Evolutionary conservation across 1,284 basidiomycete genomes (phyloP).

Genomic region (Trametes polyzona): DNA sequence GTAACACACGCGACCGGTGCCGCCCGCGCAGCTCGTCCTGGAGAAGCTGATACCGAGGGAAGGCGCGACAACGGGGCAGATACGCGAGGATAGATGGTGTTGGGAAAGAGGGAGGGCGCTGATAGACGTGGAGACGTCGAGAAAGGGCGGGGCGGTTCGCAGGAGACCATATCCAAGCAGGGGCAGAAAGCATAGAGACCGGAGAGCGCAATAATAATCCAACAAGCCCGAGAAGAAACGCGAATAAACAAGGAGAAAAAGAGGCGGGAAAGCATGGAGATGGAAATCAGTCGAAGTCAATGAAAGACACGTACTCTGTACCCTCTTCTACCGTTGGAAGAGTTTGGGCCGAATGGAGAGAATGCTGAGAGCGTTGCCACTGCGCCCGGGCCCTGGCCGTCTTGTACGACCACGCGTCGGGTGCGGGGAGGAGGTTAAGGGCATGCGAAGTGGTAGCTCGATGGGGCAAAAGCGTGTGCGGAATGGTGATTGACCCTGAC

Average conservation of each 20-base stretch:
- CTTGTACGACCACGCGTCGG: slow-evolving; percentile 19
- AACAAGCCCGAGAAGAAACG: not conserved
- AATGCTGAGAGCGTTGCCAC: slow-evolving; percentile 1
- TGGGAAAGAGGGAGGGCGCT: not conserved
- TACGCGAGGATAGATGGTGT: not conserved
- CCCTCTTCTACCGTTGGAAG: slow-evolving; percentile 36
- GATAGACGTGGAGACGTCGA: slow-evolving; percentile 19
- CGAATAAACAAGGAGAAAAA: not conserved
- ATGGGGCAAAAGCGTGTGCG: slow-evolving; percentile 37
- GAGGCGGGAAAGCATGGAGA: not conserved
- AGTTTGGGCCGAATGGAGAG: slow-evolving; percentile 19
- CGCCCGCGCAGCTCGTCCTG: not conserved
- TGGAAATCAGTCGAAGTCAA: slow-evolving; percentile 26
- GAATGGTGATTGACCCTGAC: not conserved
- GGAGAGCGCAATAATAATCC: not conserved
- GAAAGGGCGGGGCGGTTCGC: not conserved
- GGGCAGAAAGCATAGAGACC: not conserved
- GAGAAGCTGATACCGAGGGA: slow-evolving; percentile 17
- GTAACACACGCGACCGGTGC: not conserved
- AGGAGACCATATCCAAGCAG: not conserved
- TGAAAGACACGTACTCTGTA: slow-evolving; percentile 36
- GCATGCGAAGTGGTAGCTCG: slow-evolving; percentile 54
- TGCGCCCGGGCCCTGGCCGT: slow-evolving; percentile 19
- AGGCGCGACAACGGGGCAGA: not conserved
- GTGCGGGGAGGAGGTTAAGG: slow-evolving; percentile 47